Percentiles rank a stretch among this genome's conserved stretches.
phyloP scores from a whole-genome alignment of 768 basidiomycete species.

The Cystobasidium tubakii region DNA sequence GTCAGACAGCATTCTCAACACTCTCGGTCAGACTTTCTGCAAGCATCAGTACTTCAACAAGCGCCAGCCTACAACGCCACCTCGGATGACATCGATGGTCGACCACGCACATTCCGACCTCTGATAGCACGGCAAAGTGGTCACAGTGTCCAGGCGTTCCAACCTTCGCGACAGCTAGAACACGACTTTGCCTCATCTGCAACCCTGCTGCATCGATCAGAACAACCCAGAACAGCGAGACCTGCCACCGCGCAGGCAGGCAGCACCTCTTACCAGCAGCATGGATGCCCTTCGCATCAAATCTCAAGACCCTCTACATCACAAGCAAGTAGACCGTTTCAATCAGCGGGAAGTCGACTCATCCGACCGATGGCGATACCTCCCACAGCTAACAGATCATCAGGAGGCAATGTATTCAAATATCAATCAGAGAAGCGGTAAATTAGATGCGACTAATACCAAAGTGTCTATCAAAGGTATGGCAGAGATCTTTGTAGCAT shows the following conservation, averaged over 20 bases:
- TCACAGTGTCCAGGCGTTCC: not conserved
- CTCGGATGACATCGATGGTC: not conserved
- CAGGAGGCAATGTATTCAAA: not conserved
- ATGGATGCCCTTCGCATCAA: not conserved
- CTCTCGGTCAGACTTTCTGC: not conserved
- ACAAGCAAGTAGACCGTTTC: not conserved
- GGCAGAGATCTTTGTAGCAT: not conserved
- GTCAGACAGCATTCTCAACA: not conserved
- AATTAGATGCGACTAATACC: too few species aligned
- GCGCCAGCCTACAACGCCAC: not conserved
- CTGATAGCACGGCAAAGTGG: not conserved
- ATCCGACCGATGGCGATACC: not conserved
- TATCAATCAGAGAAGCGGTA: not conserved
- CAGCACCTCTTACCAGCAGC: not conserved
- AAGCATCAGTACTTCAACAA: not conserved
- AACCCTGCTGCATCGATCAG: not conserved
- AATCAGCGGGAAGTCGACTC: not conserved
- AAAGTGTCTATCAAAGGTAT: too few species aligned
- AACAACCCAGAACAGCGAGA: not conserved
- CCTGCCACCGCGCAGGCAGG: constrained; percentile 6
- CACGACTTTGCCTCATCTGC: not conserved
- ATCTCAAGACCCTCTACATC: not conserved
- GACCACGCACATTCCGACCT: not conserved
- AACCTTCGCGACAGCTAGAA: not conserved
- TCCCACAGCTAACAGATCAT: not conserved